phyloP scores from a whole-genome alignment of 306 rosid species.

The Purshia tridentata region DNA sequence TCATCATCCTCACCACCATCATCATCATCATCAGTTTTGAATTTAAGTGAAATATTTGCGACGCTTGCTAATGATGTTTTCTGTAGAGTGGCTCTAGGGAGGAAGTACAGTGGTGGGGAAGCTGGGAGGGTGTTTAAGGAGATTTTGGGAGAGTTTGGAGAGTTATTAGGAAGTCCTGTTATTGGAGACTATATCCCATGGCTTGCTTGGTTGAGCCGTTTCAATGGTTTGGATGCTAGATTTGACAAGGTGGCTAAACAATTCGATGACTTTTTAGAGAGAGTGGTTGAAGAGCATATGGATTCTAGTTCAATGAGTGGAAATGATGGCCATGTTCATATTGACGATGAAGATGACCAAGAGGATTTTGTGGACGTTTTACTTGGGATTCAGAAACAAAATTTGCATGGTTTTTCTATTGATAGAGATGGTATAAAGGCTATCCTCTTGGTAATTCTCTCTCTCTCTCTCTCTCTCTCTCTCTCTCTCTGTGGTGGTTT shows the following conservation, averaged over 20 bases:
- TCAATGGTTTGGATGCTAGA: constrained; percentile 40
- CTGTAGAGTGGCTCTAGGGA: constrained; percentile 50
- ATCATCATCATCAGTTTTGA: background rate
- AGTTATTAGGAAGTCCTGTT: constrained; percentile 26
- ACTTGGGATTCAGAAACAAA: constrained; percentile 34
- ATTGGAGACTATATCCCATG: constrained; percentile 52
- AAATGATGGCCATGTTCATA: background rate
- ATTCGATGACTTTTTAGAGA: constrained; percentile 43
- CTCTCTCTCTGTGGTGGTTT: too few relatives aligned
- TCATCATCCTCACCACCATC: background rate
- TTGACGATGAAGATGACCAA: constrained; percentile 5
- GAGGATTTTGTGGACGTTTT: constrained; percentile 53
- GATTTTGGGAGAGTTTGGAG: constrained; percentile 21
- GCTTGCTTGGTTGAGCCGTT: constrained; percentile 40
- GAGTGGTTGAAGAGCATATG: constrained; percentile 44
- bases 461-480: background rate
- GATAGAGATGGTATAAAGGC: constrained; percentile 45
- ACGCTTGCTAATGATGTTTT: constrained; percentile 36
- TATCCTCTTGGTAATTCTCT: constrained; percentile 34
- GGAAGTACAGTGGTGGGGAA: constrained; percentile 28
- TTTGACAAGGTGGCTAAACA: constrained; percentile 33
- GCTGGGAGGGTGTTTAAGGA: constrained; percentile 18
- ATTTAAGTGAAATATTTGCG: constrained; percentile 33
- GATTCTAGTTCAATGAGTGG: background rate
- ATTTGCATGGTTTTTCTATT: constrained; percentile 32